These are phyloP conservation scores for Pichia nanzhaoensis DNA, from an alignment of 805 yeast species.

Conservation along the genomic window DNA sequence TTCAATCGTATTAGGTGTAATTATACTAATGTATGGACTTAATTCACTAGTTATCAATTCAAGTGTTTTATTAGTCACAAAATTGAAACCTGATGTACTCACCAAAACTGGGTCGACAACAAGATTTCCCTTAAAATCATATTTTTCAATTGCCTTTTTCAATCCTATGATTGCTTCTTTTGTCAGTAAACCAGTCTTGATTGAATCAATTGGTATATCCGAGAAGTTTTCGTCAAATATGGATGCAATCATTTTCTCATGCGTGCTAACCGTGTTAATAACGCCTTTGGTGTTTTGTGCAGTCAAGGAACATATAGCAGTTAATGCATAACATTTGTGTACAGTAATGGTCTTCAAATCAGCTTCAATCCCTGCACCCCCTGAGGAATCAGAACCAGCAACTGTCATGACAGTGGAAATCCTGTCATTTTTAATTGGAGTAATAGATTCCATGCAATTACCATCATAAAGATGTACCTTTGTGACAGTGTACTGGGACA, in stretches of 20 bases:
- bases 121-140: slow-evolving; percentile 21
- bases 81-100: slow-evolving; percentile 65
- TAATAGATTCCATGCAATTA: slow-evolving; percentile 4
- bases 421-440: neutral
- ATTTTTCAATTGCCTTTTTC: slow-evolving; percentile 27
- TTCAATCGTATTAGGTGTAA: slow-evolving; percentile 75
- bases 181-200: slow-evolving; percentile 78
- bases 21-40: slow-evolving; percentile 46
- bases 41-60: slow-evolving; percentile 31
- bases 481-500: neutral
- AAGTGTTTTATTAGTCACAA: slow-evolving; percentile 37
- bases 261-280: neutral
- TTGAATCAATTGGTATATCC: slow-evolving; percentile 45
- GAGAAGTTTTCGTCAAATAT: slow-evolving; percentile 12
- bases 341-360: slow-evolving; percentile 77
- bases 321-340: slow-evolving; percentile 72
- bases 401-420: slow-evolving; percentile 39
- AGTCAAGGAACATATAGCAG: slow-evolving; percentile 73
- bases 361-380: slow-evolving; percentile 93
- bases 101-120: slow-evolving; percentile 82
- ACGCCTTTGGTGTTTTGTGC: slow-evolving; percentile 62
- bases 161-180: slow-evolving; percentile 39
- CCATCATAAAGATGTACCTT: neutral
- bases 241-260: neutral
- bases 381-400: slow-evolving; percentile 82